Evolutionary conservation across 176 grass and related monocot species (phyloP).

Genomic region (Phyllostachys edulis): DNA sequence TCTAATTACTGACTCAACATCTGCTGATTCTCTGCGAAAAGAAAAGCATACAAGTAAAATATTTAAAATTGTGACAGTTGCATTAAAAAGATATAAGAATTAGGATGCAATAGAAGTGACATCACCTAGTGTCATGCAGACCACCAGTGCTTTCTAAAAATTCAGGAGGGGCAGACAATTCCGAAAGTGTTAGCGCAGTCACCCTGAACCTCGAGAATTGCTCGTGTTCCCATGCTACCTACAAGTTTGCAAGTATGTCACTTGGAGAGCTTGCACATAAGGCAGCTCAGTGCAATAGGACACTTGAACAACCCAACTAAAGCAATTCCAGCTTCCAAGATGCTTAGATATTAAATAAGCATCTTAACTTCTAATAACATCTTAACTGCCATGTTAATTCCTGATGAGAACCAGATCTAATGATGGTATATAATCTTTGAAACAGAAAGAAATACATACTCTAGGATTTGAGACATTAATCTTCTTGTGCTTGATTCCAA

Average conservation of each 20-base stretch:
- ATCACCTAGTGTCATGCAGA: slow-evolving; percentile 74
- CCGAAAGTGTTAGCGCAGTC: slow-evolving; percentile 91
- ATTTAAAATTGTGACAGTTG: not conserved
- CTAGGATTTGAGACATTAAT: slow-evolving; percentile 95
- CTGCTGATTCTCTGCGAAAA: slow-evolving; percentile 64
- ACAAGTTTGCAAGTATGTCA: slow-evolving; percentile 32
- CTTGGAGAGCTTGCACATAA: not conserved
- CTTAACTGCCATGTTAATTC: not conserved
- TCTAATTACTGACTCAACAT: slow-evolving; percentile 60
- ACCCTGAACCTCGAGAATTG: slow-evolving; percentile 99
- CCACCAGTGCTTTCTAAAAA: slow-evolving; percentile 85
- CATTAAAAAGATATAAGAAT: slow-evolving; percentile 17
- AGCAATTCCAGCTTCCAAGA: slow-evolving; percentile 1
- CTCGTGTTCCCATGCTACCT: slow-evolving; percentile 99
- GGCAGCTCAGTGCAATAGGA: not conserved
- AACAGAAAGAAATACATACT: slow-evolving; percentile 53
- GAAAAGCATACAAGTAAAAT: not conserved
- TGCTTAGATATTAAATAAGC: slow-evolving; percentile 28
- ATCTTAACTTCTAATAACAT: not conserved
- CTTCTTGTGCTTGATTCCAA: slow-evolving; percentile 98
- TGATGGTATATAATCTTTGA: slow-evolving; percentile 6
- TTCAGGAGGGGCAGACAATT: slow-evolving; percentile 75
- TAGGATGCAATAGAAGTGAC: not conserved
- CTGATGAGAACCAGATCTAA: slow-evolving; percentile 5
- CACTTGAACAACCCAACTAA: slow-evolving; percentile 6